These are phyloP conservation scores for Rhodotorula paludigena DNA, from an alignment of 768 basidiomycete genomes.

Conservation along the genomic window DNA sequence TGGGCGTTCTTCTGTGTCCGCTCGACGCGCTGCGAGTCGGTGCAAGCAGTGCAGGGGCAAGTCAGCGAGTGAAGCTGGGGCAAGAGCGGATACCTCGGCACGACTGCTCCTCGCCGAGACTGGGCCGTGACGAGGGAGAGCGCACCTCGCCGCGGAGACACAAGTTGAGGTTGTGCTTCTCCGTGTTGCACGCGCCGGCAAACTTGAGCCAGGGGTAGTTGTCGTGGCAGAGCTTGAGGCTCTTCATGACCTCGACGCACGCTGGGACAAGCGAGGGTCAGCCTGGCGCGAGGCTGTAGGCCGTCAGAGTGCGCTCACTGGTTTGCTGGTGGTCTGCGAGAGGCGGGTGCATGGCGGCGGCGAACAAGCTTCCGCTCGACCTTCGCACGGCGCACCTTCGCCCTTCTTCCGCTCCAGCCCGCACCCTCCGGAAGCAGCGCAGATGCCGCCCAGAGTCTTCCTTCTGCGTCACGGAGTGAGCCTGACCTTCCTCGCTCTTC, in stretches of 20 bases:
- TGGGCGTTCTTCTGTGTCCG: conserved; percentile 12
- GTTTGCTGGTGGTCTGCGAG: conserved; percentile 34
- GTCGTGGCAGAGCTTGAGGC: conserved; percentile 31
- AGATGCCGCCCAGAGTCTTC: conserved; percentile 14
- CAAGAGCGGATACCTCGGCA: no score
- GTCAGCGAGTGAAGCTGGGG: no score
- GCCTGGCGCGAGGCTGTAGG: neutral
- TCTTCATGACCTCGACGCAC: conserved; percentile 27
- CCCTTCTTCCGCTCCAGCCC: neutral
- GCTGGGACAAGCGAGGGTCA: conserved; percentile 2
- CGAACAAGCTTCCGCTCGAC: neutral
- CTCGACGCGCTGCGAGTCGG: conserved; percentile 6
- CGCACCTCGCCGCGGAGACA: conserved; percentile 28
- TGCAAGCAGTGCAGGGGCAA: neutral
- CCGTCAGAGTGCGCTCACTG: neutral
- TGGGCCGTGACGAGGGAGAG: neutral
- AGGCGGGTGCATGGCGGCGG: conserved; percentile 23
- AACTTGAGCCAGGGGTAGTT: conserved; percentile 27
- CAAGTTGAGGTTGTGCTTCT: conserved; percentile 30
- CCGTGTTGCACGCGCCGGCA: conserved; percentile 28
- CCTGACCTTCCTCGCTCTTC: neutral
- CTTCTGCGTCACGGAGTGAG: conserved; percentile 27
- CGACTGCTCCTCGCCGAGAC: neutral
- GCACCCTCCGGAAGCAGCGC: no score
- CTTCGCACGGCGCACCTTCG: no score